Base-by-base conservation (phyloP, 306 rosid species). In the Mucuna pruriens region DNA sequence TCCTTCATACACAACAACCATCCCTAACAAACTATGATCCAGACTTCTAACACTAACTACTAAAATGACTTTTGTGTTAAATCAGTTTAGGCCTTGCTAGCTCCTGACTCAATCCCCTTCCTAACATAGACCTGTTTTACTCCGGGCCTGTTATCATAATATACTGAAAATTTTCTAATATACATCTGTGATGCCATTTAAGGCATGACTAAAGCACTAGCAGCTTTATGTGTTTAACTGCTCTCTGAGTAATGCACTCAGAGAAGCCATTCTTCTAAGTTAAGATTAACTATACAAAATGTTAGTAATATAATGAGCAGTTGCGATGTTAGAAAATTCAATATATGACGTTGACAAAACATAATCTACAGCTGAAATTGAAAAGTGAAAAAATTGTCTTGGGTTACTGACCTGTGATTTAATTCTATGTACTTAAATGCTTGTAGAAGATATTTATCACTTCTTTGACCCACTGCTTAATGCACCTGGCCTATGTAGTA, bases 211-310 rank as follows among this genome's bases (percentile, higher is more conserved):
- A 34, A 65, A 36, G 39, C 26, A n/a, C 52, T 46, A 19, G 26
- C 52, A 58, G 46, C 64, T 58, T 61, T 38, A 20, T 19, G 67
- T 54, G 31, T 62, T 62, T 38, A 45, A 45, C 68, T 29, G 7
- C 13, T 16, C 42, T 33, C 40, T 42, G 52, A 48, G 23, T 36
- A 12, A 62, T 74, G 79, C 5, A 25, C 68, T 38, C 11, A 58
- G 52, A 22, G 82, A 66, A 25, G 76, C 45, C 23, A 48, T 34
- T 69, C 31, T 64, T 68, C 40, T 17, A 31, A 69, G 69, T 36
- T 57, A 29, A 29, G 31, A 29, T 1, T 39, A 58, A 39, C 40
- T 39, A 25, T 23, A 75, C 40, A 58, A 52, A 57, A 57, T 42
- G 10, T 57, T 57, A 23, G 22, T 55, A 4, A 23, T 23, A 8